Evolutionary conservation across 345 rosid genomes (phyloP).

Genomic region (Salix dunnii): DNA sequence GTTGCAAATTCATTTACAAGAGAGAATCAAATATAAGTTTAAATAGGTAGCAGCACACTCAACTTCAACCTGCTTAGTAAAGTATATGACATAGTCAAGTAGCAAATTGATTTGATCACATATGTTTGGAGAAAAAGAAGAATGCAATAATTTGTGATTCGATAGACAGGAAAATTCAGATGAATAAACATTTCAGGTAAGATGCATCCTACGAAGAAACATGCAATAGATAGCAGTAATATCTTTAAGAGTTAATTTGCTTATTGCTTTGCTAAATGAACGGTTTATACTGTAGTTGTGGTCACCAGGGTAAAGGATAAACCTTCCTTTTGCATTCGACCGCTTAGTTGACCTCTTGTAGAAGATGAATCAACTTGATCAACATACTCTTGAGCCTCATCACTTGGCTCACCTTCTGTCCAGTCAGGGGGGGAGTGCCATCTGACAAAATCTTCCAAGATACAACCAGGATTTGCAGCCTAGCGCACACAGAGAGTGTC

Average conservation of each 20-base stretch:
- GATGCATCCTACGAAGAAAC: no score
- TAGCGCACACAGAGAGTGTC: conserved; percentile 16
- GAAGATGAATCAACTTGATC: conserved; percentile 42
- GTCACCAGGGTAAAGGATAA: conserved; percentile 5
- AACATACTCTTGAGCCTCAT: conserved; percentile 34
- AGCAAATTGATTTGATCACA: no score
- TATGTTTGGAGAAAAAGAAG: no score
- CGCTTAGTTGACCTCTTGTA: conserved; percentile 75
- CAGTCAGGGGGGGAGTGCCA: conserved; percentile 99
- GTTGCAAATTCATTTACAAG: conserved; percentile 5
- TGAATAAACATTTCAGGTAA: no score
- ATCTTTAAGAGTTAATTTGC: no score
- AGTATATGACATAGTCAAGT: no score
- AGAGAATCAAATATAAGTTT: conserved; percentile 1
- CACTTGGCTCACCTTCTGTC: conserved; percentile 53
- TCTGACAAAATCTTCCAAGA: conserved; percentile 95
- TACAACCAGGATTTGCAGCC: conserved; percentile 99
- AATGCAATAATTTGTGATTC: no score
- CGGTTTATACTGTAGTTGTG: neutral
- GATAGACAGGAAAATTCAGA: no score
- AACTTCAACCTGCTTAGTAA: neutral
- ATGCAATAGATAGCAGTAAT: no score
- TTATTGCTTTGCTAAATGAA: no score
- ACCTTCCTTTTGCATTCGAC: conserved; percentile 98
- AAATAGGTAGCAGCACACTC: neutral